Percentiles rank a stretch among this genome's conserved stretches.
Evolutionary conservation across 176 grass and related monocot genomes (phyloP).

Genomic region (Stipa capillata): DNA sequence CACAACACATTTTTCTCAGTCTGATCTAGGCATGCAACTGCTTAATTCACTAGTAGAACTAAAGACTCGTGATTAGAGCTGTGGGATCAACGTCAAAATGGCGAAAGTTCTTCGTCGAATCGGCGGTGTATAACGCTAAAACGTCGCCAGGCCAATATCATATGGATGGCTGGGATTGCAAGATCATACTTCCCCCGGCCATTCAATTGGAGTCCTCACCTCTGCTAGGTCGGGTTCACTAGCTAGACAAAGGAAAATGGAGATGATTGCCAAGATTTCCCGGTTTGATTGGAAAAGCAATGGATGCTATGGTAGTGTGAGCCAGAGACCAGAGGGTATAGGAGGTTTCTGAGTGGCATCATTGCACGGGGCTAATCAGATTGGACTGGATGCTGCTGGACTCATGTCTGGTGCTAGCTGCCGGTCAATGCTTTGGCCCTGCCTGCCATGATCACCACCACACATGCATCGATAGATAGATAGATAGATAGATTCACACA

Average conservation of each 20-base stretch:
- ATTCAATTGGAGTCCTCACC: not conserved
- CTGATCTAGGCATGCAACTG: no score
- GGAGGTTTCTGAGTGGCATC: constrained; percentile 37
- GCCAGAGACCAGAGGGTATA: constrained; percentile 9
- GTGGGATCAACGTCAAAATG: not conserved
- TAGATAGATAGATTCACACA: not conserved
- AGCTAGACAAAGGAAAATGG: not conserved
- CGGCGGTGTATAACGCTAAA: not conserved
- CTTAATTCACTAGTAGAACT: not conserved
- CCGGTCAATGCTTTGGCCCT: constrained; percentile 33
- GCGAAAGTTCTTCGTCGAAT: not conserved
- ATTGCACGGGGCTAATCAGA: constrained; percentile 61
- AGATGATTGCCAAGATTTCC: constrained; percentile 32
- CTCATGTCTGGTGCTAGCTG: constrained; percentile 32
- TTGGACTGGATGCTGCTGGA: constrained; percentile 63
- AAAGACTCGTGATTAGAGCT: not conserved
- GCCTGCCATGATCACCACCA: constrained; percentile 30
- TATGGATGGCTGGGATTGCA: not conserved
- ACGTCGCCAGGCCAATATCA: not conserved
- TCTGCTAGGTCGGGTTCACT: not conserved
- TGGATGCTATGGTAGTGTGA: constrained; percentile 5
- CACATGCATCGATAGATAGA: not conserved
- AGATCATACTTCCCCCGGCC: not conserved
- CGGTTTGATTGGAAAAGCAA: constrained; percentile 26
- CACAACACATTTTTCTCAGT: not conserved